Evolutionary conservation across 192 early-diverging fungal genomes (phyloP), one percentile per base, ranked within the genome.

Genomic region (Helicostylum pulchrum): DNA sequence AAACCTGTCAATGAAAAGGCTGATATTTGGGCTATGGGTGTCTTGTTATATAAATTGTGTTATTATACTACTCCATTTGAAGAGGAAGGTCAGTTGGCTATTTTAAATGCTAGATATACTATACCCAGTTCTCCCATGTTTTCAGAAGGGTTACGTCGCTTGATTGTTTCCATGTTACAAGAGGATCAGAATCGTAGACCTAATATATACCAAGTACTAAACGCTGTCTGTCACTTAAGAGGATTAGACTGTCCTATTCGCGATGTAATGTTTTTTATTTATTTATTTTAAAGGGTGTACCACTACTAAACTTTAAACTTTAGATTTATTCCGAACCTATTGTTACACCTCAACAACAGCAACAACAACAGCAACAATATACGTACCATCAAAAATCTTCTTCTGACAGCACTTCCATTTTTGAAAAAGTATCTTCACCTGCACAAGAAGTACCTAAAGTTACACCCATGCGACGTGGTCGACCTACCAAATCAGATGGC

Each of bases 41-140:
- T 98, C 42, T 77, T 98, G 26, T 71, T 98, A 19, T 98, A 95
- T 80, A 98, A 98, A 73, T 80, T 97, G 30, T 97, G 95, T 76
- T 98, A 90, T 73, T 94, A 92, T 76, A 88, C 85, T 6, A 98
- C 96, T 6, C 96, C 96, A 1, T 98, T 98, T 70, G 96, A 98
- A 71, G 88, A 96, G 26, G 80, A 83, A 45, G 92, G 93, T 11
- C 87, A 87, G 44, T 70, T 94, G 44, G 93, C 93, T 10, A 96
- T 96, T 39, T 71, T 98, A 45, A 96, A 95, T 64, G 91, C 84
- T 14, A 83, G 88, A 34, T 97, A 93, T 69, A 79, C 79, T 8
- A 87, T 94, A 51, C 96, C 95, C 0, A 75, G 63, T 6, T 67
- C 78, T 1, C 96, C 96, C 8, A 61, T 53, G n/a, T 92, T 89